Evolutionary conservation across 1,139 yeast genomes (phyloP).

Genomic region (Petasospora rhodanensis): DNA sequence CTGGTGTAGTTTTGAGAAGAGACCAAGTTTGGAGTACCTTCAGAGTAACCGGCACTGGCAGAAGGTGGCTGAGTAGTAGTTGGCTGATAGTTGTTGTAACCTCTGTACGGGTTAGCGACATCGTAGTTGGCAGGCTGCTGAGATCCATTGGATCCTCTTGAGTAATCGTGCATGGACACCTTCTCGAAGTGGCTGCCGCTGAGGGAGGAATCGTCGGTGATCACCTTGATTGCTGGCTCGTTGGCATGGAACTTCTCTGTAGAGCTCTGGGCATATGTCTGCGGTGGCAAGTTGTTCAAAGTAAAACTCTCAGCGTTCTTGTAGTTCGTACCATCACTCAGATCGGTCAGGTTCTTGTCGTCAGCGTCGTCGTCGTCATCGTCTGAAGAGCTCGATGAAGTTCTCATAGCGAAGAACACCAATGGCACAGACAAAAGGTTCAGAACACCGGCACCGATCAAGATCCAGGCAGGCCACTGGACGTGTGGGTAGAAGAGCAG

Average conservation of each 20-base stretch:
- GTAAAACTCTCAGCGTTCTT: conserved; percentile 11
- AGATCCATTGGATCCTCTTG: too few relatives aligned
- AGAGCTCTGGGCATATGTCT: conserved; percentile 5
- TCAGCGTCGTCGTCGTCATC: conserved; percentile 27
- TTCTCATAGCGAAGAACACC: conserved; percentile 30
- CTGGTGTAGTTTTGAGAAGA: conserved; percentile 21
- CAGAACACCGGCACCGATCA: conserved; percentile 60
- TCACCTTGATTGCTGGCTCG: conserved; percentile 14
- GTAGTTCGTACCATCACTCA: conserved; percentile 29
- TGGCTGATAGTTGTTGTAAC: conserved; percentile 12
- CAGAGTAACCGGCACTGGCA: too few relatives aligned
- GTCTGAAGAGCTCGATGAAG: conserved; percentile 26
- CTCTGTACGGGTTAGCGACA: conserved; percentile 11
- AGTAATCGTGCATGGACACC: conserved; percentile 22
- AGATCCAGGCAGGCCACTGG: conserved; percentile 65
- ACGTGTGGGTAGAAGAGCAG: conserved; percentile 60
- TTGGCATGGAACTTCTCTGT: conserved; percentile 13
- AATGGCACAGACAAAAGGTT: conserved; percentile 44
- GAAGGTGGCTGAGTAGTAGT: too few relatives aligned
- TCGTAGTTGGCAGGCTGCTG: too few relatives aligned
- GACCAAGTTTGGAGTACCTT: conserved; percentile 22
- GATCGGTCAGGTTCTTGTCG: conserved; percentile 32
- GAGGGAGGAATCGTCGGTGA: conserved; percentile 19
- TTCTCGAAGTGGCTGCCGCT: conserved; percentile 20
- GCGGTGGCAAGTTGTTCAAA: conserved; percentile 13